phyloP scores from a whole-genome alignment of 352 stramenopile genomes.

The Phytopythium delawarense region DNA sequence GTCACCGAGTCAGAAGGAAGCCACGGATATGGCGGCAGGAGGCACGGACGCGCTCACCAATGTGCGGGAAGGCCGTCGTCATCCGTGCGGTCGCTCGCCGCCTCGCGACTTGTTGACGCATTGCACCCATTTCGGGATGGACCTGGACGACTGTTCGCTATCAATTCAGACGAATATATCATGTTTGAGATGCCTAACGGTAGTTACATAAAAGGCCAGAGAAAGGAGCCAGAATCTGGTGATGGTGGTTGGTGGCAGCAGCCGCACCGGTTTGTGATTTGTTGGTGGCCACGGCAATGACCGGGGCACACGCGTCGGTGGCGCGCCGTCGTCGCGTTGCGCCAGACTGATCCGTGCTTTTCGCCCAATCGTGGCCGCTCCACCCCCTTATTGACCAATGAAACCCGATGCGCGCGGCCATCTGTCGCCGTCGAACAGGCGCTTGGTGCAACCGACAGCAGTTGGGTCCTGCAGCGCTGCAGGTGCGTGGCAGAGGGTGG shows the following conservation, averaged over 20 bases:
- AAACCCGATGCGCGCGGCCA: background rate
- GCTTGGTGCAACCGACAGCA: slow-evolving; percentile 1
- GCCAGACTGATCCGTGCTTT: background rate
- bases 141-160: background rate
- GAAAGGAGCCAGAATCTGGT: slow-evolving; percentile 6
- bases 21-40: background rate
- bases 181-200: background rate
- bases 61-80: slow-evolving; percentile 28
- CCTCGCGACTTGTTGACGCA: background rate
- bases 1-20: background rate
- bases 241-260: slow-evolving; percentile 8
- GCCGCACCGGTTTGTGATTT: background rate
- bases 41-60: slow-evolving; percentile 15
- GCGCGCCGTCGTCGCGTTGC: background rate
- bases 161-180: background rate
- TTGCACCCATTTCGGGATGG: background rate
- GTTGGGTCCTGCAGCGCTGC: background rate
- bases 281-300: background rate
- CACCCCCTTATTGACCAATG: background rate
- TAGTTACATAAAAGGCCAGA: background rate
- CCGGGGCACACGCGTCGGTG: background rate
- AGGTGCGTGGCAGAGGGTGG: background rate
- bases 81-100: slow-evolving; percentile 11
- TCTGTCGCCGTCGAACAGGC: background rate
- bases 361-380: background rate